Percentiles rank a stretch among this genome's conserved stretches.
These are phyloP conservation scores for Mentha longifolia DNA, from an alignment of 257 asterid species.

Conservation along the genomic window DNA sequence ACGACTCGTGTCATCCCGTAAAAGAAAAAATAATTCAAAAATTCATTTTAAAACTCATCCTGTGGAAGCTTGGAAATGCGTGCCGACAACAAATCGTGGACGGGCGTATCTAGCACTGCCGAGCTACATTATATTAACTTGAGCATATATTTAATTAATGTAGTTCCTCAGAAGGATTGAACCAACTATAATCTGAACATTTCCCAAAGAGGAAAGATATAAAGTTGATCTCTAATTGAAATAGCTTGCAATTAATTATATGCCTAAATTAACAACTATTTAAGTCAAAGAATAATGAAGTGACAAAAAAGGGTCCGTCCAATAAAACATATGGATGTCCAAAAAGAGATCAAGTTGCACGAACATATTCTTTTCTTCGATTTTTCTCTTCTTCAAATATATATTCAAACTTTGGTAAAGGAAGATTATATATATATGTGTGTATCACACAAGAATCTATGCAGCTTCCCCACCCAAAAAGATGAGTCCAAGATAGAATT, in stretches of 20 bases:
- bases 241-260: too few species aligned
- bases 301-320: slow-evolving; percentile 31
- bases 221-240: too few species aligned
- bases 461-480: slow-evolving; percentile 34
- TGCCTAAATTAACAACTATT: slow-evolving; percentile 28
- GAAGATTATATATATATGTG: background rate
- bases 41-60: too few species aligned
- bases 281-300: slow-evolving; percentile 39
- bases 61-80: too few species aligned
- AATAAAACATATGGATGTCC: slow-evolving; percentile 25
- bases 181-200: background rate
- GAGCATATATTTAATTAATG: background rate
- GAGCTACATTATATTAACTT: too few species aligned
- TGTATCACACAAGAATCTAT: slow-evolving; percentile 36
- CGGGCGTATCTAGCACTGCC: too few species aligned
- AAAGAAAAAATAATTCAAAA: too few species aligned
- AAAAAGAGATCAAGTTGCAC: slow-evolving; percentile 33
- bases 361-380: slow-evolving; percentile 34
- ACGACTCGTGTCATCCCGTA: too few species aligned
- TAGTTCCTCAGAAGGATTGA: background rate
- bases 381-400: slow-evolving; percentile 33
- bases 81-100: too few species aligned
- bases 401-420: slow-evolving; percentile 38
- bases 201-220: slow-evolving; percentile 41
- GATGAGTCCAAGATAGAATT: slow-evolving; percentile 10